Evolutionary conservation across 306 rosid genomes (phyloP), one percentile per base, ranked within the genome.

Genomic region (Carpinus fangiana): DNA sequence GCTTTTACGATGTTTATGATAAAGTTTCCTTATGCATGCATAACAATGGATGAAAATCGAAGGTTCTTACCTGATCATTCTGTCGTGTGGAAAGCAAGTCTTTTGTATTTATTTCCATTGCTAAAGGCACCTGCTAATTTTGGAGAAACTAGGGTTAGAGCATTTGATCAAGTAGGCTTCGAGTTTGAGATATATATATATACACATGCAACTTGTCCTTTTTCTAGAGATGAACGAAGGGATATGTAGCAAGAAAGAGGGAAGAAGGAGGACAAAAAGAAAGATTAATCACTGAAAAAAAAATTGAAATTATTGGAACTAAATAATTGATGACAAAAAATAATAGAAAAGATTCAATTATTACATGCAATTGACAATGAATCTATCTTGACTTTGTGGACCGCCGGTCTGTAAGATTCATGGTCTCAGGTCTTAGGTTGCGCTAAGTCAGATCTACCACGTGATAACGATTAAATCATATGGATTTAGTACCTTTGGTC

Each of bases 11-110:
- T 31, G 34, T 31, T 31, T 31, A 31, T 31, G 3, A 2, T 31
- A 31, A 31, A 31, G 2, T 31, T 31, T 31, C 34, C 34, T 31
- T 31, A 31, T 2, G 34, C 69, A 31, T 31, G 28, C 20, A 14
- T 31, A 31, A 34, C 20, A 62, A 51, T 20, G 20, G 47, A 14
- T 23, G 34, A 75, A 31, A 70, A 13, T 43, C 41, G 45, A 41
- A 56, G 21, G 17, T 21, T 52, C 41, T 81, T 69, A 70, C 16
- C 74, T 69, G 71, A 36, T 31, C 3, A 31, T 50, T 38, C 43
- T 81, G 51, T 70, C 64, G 18, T 41, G n/a, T 48, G 21, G 73
- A 51, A 74, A 41, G 11, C 1, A 55, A 59, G 17, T 68, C 28
- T 20, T 13, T 20, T n/a, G 50, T 43, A 43, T 34, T 64, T 31